A percentile compares a stretch with the other conserved stretches of the same genome.
Evolutionary conservation across 2,329 filamentous ascomycete genomes (phyloP).

Genomic region (Pseudonectria buxi): DNA sequence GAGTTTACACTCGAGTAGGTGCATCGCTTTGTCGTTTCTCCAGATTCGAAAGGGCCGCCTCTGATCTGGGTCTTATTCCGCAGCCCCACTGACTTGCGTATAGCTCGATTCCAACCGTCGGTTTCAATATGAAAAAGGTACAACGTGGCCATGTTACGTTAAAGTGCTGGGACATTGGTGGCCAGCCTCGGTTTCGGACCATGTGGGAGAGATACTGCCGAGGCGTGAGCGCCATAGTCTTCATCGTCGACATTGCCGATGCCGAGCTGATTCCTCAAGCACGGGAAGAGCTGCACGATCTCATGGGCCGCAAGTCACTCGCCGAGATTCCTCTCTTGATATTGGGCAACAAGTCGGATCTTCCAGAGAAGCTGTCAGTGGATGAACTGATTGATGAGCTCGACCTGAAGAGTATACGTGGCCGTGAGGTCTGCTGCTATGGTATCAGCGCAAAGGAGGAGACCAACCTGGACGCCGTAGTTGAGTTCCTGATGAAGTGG

Average conservation of each 20-base stretch:
- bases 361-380: constrained; percentile 82
- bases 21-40: constrained; percentile 9
- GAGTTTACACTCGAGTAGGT: constrained; percentile 98
- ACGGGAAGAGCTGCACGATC: constrained; percentile 82
- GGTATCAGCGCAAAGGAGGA: constrained; percentile 98
- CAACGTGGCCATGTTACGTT: constrained; percentile 97
- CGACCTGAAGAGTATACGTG: constrained; percentile 80
- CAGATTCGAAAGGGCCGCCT: constrained; percentile 1
- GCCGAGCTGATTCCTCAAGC: constrained; percentile 72
- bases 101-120: constrained; percentile 96
- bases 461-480: constrained; percentile 93
- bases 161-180: constrained; percentile 98
- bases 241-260: constrained; percentile 96
- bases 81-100: constrained; percentile 32
- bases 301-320: constrained; percentile 78
- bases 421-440: constrained; percentile 96
- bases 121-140: constrained; percentile 98
- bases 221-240: constrained; percentile 95
- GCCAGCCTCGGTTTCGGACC: constrained; percentile 90
- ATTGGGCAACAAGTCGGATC: constrained; percentile 93
- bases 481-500: constrained; percentile 93
- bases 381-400: constrained; percentile 93
- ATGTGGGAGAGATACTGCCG: constrained; percentile 99
- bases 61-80: constrained; percentile 1
- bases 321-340: constrained; percentile 89